Evolutionary conservation across 2,329 filamentous ascomycete genomes (phyloP), one percentile per base, ranked within the genome.

Genomic region (Pseudocercospora fijiensis): DNA sequence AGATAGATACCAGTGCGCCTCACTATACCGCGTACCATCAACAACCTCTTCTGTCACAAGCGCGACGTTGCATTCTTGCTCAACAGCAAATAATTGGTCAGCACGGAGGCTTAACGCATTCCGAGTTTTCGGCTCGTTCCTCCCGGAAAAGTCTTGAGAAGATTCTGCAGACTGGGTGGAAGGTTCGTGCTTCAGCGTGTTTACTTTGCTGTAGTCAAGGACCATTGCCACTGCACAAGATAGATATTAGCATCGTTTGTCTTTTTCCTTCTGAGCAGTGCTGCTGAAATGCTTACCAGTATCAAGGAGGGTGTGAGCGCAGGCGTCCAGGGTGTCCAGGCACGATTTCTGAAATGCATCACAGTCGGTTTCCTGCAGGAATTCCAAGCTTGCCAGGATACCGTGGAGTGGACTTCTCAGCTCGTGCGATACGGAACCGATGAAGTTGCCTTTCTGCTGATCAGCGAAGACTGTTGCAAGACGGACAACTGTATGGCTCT

Each of bases 351-450:
- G 72, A n/a, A 70, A 69, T 9, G 53, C 26, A 27, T 69, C 69
- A 26, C 70, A 65, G 4, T 58, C 58, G 11, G 71, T 74, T n/a
- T 86, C 83, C 3, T 80, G 78, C 0, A 88, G 69, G 3, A 86
- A 58, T 78, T 84, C 72, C 13, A 72, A 45, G 3, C 60, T 67
- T 0, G 65, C 73, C 2, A 75, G 63, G 11, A 72, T 72, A 3
- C 70, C 70, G 47, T 75, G 73, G 1, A 75, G 65, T 4, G 72
- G 72, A 43, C 72, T 79, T 3, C 82, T 75, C 8, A 85, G 74
- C 66, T 85, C 83, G 66, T 85, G 83, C 24, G 79, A 82, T 10
- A 85, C 81, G 4, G 76, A 78, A 24, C 76, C 75, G 33, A 81
- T 75, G 58, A 80, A 78, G 5, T 77, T 76, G 1, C 77, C 78